Evolutionary conservation across 2,329 filamentous ascomycete genomes (phyloP).

Genomic region (Calonectria pauciramosa): DNA sequence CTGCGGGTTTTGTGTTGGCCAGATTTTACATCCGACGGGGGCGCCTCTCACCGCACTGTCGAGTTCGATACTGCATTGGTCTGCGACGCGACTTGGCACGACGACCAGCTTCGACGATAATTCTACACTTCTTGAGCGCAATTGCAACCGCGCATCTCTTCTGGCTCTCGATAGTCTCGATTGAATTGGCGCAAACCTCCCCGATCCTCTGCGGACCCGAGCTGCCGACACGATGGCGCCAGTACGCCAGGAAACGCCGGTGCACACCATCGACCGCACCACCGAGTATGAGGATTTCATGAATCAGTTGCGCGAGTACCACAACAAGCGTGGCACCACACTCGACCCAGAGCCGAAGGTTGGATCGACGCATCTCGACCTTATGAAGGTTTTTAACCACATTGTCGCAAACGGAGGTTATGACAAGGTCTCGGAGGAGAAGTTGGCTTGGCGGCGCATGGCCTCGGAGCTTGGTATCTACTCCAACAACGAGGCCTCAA

Average conservation of each 20-base stretch:
- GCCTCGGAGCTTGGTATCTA: conserved; percentile 82
- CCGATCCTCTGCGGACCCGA: not conserved
- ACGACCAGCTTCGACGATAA: conserved; percentile 5
- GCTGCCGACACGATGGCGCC: conserved; percentile 49
- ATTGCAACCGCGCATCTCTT: conserved; percentile 10
- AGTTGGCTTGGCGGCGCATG: conserved; percentile 87
- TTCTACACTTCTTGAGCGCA: not conserved
- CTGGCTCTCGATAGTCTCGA: not conserved
- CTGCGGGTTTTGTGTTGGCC: conserved; percentile 10
- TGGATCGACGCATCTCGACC: conserved; percentile 80
- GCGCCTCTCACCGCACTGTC: not conserved
- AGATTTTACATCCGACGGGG: not conserved
- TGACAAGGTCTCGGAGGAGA: conserved; percentile 85
- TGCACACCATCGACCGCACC: conserved; percentile 68
- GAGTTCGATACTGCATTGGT: not conserved
- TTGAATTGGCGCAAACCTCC: not conserved
- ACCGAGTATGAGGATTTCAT: conserved; percentile 86
- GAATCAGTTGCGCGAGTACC: conserved; percentile 78
- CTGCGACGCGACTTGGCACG: conserved; percentile 24
- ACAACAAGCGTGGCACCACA: conserved; percentile 82
- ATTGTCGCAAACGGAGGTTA: conserved; percentile 86
- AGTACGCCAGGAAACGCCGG: conserved; percentile 52
- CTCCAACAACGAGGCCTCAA: conserved; percentile 82
- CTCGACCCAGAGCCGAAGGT: conserved; percentile 88
- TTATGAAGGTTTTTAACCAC: conserved; percentile 83